Evolutionary conservation across 2,329 filamentous ascomycete species (phyloP).

Genomic region (Ascosphaera aggregata): DNA sequence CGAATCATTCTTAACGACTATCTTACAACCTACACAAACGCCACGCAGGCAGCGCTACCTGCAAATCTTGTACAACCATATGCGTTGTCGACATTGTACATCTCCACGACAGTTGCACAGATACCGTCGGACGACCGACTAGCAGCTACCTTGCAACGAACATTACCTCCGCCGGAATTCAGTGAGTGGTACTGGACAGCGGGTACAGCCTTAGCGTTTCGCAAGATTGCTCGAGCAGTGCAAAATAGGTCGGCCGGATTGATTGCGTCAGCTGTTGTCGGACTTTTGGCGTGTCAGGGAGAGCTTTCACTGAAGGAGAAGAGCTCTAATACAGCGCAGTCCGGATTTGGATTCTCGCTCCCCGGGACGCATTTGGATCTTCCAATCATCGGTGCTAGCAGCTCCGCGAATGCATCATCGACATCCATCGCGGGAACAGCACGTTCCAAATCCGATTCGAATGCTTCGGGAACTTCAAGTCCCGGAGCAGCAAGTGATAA

Average conservation of each 20-base stretch:
- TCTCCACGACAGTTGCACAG: constrained; percentile 43
- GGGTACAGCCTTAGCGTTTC: constrained; percentile 34
- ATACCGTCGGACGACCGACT: constrained; percentile 25
- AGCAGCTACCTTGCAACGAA: constrained; percentile 24
- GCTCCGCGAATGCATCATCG: not conserved
- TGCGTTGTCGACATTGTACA: constrained; percentile 45
- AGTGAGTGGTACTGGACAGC: constrained; percentile 38
- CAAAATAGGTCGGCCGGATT: constrained; percentile 50
- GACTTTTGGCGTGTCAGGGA: constrained; percentile 42
- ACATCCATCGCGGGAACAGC: constrained; percentile 1
- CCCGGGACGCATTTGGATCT: constrained; percentile 6
- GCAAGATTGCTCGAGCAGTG: constrained; percentile 44
- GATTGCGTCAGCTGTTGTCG: constrained; percentile 48
- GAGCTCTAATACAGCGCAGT: constrained; percentile 12
- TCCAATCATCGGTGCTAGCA: constrained; percentile 2
- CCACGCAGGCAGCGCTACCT: constrained; percentile 26
- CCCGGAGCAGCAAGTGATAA: not conserved
- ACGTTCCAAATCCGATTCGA: constrained; percentile 5
- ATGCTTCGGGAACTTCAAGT: not conserved
- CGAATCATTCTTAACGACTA: constrained; percentile 47
- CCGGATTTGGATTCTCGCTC: constrained; percentile 8
- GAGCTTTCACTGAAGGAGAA: constrained; percentile 27
- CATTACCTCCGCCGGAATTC: constrained; percentile 26
- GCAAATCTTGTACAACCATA: constrained; percentile 32
- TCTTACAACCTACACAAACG: constrained; percentile 22